phyloP scores from a whole-genome alignment of 2,329 filamentous ascomycete species.

The Magnaporthiopsis incrustans region DNA sequence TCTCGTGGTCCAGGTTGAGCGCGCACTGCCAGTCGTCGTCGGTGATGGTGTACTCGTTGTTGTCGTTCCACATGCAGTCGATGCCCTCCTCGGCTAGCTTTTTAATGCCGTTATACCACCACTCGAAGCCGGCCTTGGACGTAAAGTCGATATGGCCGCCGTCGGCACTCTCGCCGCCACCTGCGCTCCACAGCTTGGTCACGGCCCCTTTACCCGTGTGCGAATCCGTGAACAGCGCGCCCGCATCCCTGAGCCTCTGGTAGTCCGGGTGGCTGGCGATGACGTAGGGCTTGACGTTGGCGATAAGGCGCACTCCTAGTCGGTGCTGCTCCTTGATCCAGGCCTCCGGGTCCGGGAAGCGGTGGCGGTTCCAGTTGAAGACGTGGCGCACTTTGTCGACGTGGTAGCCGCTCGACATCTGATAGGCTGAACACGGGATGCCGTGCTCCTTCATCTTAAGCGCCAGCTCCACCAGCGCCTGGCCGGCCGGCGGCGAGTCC shows the following conservation, averaged over 20 bases:
- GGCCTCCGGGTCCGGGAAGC: constrained; percentile 59
- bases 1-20: constrained; percentile 26
- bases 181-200: constrained; percentile 63
- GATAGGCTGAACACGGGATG: constrained; percentile 63
- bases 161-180: constrained; percentile 60
- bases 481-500: constrained; percentile 42
- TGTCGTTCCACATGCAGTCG: constrained; percentile 73
- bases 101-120: constrained; percentile 64
- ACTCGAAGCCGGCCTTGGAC: constrained; percentile 55
- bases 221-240: constrained; percentile 57
- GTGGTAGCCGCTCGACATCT: constrained; percentile 67
- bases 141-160: constrained; percentile 70
- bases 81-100: constrained; percentile 55
- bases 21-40: constrained; percentile 58
- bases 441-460: constrained; percentile 53
- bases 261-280: constrained; percentile 61
- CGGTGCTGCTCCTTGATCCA: constrained; percentile 56
- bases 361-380: constrained; percentile 63
- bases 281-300: constrained; percentile 68
- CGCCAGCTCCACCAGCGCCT: constrained; percentile 54
- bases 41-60: constrained; percentile 65
- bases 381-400: constrained; percentile 65
- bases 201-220: constrained; percentile 42
- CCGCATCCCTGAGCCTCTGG: constrained; percentile 45
- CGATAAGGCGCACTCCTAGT: constrained; percentile 58